A percentile compares a stretch with the other conserved stretches of the same genome.
Conservation (phyloP, 495 filamentous ascomycete species). For the Penicillium manginii region DNA sequence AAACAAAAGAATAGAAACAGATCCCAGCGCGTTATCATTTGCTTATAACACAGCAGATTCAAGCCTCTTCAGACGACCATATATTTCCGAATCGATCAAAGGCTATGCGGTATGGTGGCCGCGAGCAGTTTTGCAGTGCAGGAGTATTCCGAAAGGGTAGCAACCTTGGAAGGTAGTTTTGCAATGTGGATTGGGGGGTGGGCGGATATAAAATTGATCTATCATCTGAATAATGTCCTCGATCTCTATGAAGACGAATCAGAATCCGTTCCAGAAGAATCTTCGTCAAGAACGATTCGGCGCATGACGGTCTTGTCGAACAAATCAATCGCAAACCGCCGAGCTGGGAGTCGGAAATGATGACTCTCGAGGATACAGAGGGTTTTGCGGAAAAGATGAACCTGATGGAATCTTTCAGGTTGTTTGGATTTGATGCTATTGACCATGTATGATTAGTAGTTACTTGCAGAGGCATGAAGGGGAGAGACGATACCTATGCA, state of each 20-base stretch:
- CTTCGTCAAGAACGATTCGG: conserved; percentile 74
- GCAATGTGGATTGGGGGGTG: neutral
- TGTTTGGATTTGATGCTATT: conserved; percentile 66
- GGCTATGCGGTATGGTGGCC: neutral
- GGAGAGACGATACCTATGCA: conserved; percentile 52
- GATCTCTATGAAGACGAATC: conserved; percentile 37
- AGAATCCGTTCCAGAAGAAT: conserved; percentile 48
- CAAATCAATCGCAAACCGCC: conserved; percentile 87
- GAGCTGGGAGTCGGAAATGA: conserved; percentile 81
- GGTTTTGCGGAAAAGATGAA: conserved; percentile 78
- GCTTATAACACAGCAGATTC: conserved; percentile 3
- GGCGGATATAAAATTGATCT: neutral
- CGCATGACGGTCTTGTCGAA: conserved; percentile 90
- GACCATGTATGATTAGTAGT: conserved; percentile 18
- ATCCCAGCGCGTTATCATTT: neutral
- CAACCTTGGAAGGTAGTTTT: neutral
- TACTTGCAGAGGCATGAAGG: neutral
- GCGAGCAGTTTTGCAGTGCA: neutral
- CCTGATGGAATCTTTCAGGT: conserved; percentile 71
- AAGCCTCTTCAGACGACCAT: conserved; percentile 7
- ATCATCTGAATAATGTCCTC: conserved; percentile 13
- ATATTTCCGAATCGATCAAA: conserved; percentile 4
- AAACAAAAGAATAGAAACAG: conserved; percentile 11
- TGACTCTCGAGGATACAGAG: conserved; percentile 87
- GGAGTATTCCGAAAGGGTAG: neutral